A percentile compares a stretch with the other conserved stretches of the same genome.
phyloP scores from a whole-genome alignment of 2,329 filamentous ascomycete genomes.

The Leptographium wingfieldii region DNA sequence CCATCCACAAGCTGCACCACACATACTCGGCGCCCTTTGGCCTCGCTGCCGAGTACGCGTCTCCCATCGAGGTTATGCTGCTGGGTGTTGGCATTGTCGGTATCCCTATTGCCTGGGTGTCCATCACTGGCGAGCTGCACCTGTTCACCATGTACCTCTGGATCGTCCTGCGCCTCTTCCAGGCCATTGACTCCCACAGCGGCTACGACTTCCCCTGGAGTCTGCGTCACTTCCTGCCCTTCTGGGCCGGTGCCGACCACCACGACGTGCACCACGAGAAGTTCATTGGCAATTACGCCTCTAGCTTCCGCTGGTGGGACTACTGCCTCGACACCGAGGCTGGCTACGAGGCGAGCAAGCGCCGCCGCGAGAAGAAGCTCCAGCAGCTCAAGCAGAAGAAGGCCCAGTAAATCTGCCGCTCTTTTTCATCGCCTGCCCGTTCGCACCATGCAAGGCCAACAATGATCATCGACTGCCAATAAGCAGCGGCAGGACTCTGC shows the following conservation, averaged over 20 bases:
- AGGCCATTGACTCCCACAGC: conserved; percentile 94
- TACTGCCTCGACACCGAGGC: conserved; percentile 88
- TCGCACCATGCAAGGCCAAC: not conserved
- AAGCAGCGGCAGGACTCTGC: not conserved
- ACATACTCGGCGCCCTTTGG: conserved; percentile 97
- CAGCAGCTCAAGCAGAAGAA: conserved; percentile 54
- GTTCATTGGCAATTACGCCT: conserved; percentile 96
- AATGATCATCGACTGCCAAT: not conserved
- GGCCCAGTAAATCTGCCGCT: conserved; percentile 35
- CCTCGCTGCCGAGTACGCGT: conserved; percentile 92
- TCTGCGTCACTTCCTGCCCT: conserved; percentile 78
- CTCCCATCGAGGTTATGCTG: conserved; percentile 92
- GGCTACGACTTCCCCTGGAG: conserved; percentile 99
- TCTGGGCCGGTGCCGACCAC: conserved; percentile 96
- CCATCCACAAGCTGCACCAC: conserved; percentile 98
- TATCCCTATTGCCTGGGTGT: conserved; percentile 71
- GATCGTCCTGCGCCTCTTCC: conserved; percentile 87
- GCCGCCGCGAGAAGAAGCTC: conserved; percentile 66
- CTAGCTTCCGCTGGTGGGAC: conserved; percentile 99
- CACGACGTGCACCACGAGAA: conserved; percentile 97
- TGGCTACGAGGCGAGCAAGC: conserved; percentile 73
- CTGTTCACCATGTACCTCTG: conserved; percentile 96
- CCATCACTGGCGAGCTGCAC: conserved; percentile 75
- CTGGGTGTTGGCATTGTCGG: conserved; percentile 80
- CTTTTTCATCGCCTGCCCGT: not conserved